A percentile compares a stretch with the other conserved stretches of the same genome.
Evolutionary conservation across 2,329 filamentous ascomycete species (phyloP).

Genomic region (Neofusicoccum laricinum): DNA sequence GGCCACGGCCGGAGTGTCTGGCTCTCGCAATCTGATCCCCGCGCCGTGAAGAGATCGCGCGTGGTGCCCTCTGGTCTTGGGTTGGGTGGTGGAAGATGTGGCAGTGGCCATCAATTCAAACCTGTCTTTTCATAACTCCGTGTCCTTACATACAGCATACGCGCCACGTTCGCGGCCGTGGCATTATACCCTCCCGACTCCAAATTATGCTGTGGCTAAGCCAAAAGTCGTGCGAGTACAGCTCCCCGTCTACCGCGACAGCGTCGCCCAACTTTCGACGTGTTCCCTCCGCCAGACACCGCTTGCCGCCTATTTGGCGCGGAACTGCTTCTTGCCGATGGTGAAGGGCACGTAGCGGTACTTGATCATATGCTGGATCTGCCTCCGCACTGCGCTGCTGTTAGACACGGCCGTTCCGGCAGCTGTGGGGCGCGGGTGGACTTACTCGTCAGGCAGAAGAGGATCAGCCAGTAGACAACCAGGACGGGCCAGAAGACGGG

Average conservation of each 20-base stretch:
- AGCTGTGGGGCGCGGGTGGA: slow-evolving; percentile 23
- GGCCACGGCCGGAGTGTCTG: too few species aligned
- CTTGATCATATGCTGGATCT: slow-evolving; percentile 99
- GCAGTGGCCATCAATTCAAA: background rate
- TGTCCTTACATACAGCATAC: slow-evolving; percentile 5
- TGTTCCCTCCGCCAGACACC: background rate
- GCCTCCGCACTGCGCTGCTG: slow-evolving; percentile 74
- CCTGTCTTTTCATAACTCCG: slow-evolving; percentile 4
- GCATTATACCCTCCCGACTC: slow-evolving; percentile 2
- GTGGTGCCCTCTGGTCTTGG: background rate
- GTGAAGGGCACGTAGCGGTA: slow-evolving; percentile 97
- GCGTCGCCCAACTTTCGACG: background rate
- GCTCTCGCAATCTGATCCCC: background rate
- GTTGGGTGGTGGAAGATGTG: background rate
- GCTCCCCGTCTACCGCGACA: background rate
- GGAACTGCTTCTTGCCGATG: slow-evolving; percentile 66
- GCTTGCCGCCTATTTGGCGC: slow-evolving; percentile 9
- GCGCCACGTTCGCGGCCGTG: background rate
- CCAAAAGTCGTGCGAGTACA: background rate
- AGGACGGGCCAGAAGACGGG: slow-evolving; percentile 99
- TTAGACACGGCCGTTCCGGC: slow-evolving; percentile 13
- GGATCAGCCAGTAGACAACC: slow-evolving; percentile 97
- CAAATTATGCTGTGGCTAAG: slow-evolving; percentile 12
- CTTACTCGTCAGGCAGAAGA: slow-evolving; percentile 93
- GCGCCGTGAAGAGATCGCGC: background rate